Conservation (phyloP, 495 filamentous ascomycete genomes). For the Penicillium alfredii region DNA sequence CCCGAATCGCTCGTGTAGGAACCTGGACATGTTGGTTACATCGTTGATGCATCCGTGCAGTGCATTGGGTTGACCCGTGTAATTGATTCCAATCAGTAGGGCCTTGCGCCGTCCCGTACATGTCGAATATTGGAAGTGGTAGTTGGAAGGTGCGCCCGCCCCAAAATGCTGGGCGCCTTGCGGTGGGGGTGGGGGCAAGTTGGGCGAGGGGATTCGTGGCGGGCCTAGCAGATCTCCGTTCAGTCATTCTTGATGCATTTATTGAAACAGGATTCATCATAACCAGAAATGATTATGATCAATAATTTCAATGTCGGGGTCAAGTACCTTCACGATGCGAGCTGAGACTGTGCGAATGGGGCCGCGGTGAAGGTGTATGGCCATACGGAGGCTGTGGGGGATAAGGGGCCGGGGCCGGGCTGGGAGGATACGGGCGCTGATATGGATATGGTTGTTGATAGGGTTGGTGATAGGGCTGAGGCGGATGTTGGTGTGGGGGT, state of each 20-base stretch:
- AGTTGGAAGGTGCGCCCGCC: slow-evolving; percentile 66
- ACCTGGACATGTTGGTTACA: slow-evolving; percentile 92
- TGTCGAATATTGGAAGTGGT: slow-evolving; percentile 83
- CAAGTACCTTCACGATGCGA: slow-evolving; percentile 12
- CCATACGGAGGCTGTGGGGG: slow-evolving; percentile 2
- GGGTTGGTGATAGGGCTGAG: slow-evolving; percentile 18
- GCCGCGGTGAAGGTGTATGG: slow-evolving; percentile 15
- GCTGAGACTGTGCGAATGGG: slow-evolving; percentile 10
- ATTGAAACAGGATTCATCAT: neutral
- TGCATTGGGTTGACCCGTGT: slow-evolving; percentile 84
- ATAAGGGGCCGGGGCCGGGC: neutral
- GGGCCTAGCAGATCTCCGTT: slow-evolving; percentile 1
- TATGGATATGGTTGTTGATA: slow-evolving; percentile 7
- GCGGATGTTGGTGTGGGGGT: slow-evolving; percentile 13
- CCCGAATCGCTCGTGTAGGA: slow-evolving; percentile 75
- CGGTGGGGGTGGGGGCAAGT: slow-evolving; percentile 36
- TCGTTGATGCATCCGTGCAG: slow-evolving; percentile 95
- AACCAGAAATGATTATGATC: neutral
- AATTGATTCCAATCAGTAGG: slow-evolving; percentile 95
- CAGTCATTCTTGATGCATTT: neutral
- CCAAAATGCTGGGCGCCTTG: slow-evolving; percentile 55
- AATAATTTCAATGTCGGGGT: slow-evolving; percentile 1
- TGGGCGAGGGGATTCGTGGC: slow-evolving; percentile 13
- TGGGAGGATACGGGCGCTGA: slow-evolving; percentile 1
- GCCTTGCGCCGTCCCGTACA: slow-evolving; percentile 90